phyloP scores from a whole-genome alignment of 768 basidiomycete genomes.

The Chalciporus pseudorubinellus region DNA sequence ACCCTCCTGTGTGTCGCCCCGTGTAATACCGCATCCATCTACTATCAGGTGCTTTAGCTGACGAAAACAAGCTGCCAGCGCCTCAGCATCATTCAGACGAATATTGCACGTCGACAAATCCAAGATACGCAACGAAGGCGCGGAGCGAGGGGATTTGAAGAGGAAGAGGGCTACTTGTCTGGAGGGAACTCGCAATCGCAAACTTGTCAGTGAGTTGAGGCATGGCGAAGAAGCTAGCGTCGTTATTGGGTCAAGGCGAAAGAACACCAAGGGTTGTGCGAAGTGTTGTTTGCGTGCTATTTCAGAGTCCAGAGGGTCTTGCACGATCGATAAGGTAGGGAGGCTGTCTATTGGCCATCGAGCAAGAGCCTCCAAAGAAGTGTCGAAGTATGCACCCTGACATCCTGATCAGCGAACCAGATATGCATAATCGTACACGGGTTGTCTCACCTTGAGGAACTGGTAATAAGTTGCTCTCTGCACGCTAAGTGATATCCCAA shows the following conservation, averaged over 20 bases:
- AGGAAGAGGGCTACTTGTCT: constrained; percentile 53
- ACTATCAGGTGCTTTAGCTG: constrained; percentile 63
- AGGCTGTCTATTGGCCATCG: constrained; percentile 53
- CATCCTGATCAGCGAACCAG: background rate
- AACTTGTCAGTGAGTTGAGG: constrained; percentile 43
- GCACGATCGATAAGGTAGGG: constrained; percentile 56
- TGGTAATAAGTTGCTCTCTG: constrained; percentile 76
- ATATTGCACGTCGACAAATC: constrained; percentile 76
- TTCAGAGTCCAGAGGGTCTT: constrained; percentile 54
- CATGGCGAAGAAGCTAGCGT: constrained; percentile 44
- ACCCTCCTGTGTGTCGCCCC: constrained; percentile 47
- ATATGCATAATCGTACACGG: background rate
- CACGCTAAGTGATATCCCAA: constrained; percentile 39
- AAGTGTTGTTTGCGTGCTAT: constrained; percentile 41
- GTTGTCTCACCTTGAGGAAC: constrained; percentile 60
- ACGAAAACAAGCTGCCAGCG: constrained; percentile 49
- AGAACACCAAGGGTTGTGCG: constrained; percentile 89
- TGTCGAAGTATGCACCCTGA: constrained; percentile 84
- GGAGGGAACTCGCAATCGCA: constrained; percentile 72
- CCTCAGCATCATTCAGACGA: constrained; percentile 50
- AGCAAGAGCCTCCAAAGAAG: constrained; percentile 57
- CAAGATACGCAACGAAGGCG: constrained; percentile 55
- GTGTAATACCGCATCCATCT: constrained; percentile 61
- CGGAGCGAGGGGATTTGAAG: constrained; percentile 22
- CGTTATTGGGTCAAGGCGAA: constrained; percentile 59